These are phyloP conservation scores for Pseudoscleropodium purum DNA, from an alignment of 225 moss, liverwort and hornwort species.

Conservation along the genomic window DNA sequence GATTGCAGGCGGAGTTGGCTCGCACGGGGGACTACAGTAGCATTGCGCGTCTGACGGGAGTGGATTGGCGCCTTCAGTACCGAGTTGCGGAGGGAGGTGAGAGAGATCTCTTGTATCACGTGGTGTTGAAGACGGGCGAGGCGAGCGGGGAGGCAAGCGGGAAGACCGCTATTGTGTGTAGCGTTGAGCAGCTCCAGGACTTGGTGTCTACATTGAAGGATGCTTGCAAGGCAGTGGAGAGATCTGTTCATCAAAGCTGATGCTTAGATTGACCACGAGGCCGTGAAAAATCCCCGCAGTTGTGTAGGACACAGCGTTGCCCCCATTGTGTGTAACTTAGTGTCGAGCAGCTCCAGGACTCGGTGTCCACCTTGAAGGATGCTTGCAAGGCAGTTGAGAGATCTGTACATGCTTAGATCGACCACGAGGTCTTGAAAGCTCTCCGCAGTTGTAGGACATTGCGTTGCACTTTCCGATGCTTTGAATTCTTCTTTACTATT, in stretches of 20 bases:
- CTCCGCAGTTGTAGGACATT: not conserved
- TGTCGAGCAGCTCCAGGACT: conserved; percentile 66
- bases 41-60: conserved; percentile 33
- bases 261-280: not conserved
- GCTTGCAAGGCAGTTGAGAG: conserved; percentile 67
- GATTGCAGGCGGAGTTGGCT: conserved; percentile 34
- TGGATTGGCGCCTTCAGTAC: conserved; percentile 71
- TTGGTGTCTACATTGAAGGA: conserved; percentile 60
- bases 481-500: not conserved
- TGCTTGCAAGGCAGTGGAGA: conserved; percentile 75
- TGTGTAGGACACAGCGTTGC: not conserved
- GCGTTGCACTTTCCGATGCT: not conserved
- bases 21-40: conserved; percentile 41
- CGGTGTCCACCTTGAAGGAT: conserved; percentile 53
- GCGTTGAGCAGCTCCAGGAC: conserved; percentile 79
- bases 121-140: conserved; percentile 43
- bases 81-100: conserved; percentile 29
- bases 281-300: not conserved
- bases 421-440: not conserved
- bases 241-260: conserved; percentile 30
- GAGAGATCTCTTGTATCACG: conserved; percentile 65
- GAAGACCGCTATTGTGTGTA: conserved; percentile 47
- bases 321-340: conserved; percentile 34
- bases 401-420: not conserved
- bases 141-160: conserved; percentile 16